These are phyloP conservation scores for Phytopythium vexans DNA, from an alignment of 352 stramenopile genomes.

Conservation along the genomic window DNA sequence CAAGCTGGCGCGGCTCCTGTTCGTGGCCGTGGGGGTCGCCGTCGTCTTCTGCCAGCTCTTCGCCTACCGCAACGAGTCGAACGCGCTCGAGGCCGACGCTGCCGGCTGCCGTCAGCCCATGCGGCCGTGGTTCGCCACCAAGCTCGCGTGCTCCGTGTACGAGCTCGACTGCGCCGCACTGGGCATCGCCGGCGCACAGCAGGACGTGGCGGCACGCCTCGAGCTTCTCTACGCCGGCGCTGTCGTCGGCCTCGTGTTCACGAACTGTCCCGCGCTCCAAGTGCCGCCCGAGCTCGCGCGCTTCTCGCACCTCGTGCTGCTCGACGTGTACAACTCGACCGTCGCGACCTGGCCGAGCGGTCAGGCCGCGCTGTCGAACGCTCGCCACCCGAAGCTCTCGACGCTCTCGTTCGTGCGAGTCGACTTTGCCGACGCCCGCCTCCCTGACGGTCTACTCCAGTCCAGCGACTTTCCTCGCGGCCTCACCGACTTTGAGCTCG, in stretches of 20 bases:
- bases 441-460: constrained; percentile 33
- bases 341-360: constrained; percentile 20
- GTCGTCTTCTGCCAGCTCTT: background rate
- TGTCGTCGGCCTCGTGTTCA: constrained; percentile 17
- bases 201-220: constrained; percentile 9
- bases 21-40: background rate
- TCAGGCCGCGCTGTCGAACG: constrained; percentile 17
- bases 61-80: background rate
- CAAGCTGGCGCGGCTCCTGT: constrained; percentile 1
- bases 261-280: constrained; percentile 24
- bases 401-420: constrained; percentile 23
- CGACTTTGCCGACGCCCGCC: constrained; percentile 16
- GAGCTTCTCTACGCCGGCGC: constrained; percentile 16
- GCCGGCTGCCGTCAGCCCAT: constrained; percentile 2
- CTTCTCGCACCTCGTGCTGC: constrained; percentile 22
- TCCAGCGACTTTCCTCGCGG: constrained; percentile 17
- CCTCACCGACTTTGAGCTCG: constrained; percentile 28
- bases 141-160: constrained; percentile 21
- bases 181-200: constrained; percentile 2
- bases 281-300: constrained; percentile 15
- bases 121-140: constrained; percentile 4
- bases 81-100: background rate
- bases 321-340: constrained; percentile 43
- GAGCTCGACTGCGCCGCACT: constrained; percentile 26
- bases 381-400: constrained; percentile 22